Conservation (phyloP, 148 eudicot species). For the Spergularia marina region DNA sequence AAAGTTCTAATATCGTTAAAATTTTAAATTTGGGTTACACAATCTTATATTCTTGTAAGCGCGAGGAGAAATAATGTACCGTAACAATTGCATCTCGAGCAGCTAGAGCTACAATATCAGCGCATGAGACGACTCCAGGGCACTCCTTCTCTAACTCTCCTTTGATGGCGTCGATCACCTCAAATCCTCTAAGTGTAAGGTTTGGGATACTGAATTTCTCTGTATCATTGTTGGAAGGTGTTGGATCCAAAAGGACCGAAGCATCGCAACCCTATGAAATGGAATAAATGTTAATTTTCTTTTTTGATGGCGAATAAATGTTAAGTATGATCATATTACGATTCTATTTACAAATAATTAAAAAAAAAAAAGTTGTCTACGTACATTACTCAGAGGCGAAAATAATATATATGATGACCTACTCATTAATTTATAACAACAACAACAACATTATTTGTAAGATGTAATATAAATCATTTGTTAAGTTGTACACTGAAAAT, state of each 20-base stretch:
- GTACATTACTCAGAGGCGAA: too few species aligned
- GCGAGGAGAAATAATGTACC: slow-evolving; percentile 21
- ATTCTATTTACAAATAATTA: too few species aligned
- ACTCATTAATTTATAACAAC: too few species aligned
- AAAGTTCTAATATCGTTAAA: background rate
- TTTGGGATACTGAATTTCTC: slow-evolving; percentile 44
- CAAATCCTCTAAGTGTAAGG: slow-evolving; percentile 44
- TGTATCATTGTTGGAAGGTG: slow-evolving; percentile 28
- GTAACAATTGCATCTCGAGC: slow-evolving; percentile 44
- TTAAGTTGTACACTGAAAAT: too few species aligned
- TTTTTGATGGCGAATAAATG: too few species aligned
- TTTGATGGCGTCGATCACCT: slow-evolving; percentile 45
- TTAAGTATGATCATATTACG: too few species aligned
- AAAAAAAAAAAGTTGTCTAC: too few species aligned
- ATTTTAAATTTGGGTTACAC: background rate
- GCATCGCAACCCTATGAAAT: slow-evolving; percentile 54
- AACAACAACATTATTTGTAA: too few species aligned
- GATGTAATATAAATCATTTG: too few species aligned
- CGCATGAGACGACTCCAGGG: slow-evolving; percentile 57
- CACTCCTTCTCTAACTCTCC: slow-evolving; percentile 34
- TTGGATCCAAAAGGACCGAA: slow-evolving; percentile 44
- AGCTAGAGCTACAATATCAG: slow-evolving; percentile 47
- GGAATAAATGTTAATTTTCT: too few species aligned
- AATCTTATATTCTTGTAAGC: too few species aligned
- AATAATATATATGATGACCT: too few species aligned